Percentiles rank a stretch among this genome's conserved stretches.
Conservation (phyloP, 148 eudicot species). For the Oxyria digyna region DNA sequence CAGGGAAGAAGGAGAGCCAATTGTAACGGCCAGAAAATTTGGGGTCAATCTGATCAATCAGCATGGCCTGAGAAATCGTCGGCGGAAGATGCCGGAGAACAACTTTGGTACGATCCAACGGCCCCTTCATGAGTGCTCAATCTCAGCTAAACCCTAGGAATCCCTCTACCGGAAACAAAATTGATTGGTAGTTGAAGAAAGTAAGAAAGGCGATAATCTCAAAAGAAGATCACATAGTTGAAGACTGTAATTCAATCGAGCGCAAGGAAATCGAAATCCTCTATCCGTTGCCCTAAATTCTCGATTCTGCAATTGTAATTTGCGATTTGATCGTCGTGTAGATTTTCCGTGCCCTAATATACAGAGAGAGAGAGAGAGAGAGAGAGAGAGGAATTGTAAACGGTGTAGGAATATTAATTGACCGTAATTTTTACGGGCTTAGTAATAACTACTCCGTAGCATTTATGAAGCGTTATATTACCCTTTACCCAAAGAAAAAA, state of each 20-base stretch:
- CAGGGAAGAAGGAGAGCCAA: slow-evolving; percentile 31
- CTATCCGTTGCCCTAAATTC: not conserved
- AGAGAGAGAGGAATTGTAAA: too few species aligned
- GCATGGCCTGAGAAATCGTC: slow-evolving; percentile 27
- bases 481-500: too few species aligned
- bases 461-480: too few species aligned
- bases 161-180: not conserved
- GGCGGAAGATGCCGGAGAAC: slow-evolving; percentile 59
- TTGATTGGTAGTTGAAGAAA: not conserved
- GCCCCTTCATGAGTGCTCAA: slow-evolving; percentile 30
- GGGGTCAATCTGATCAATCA: slow-evolving; percentile 31
- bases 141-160: slow-evolving; percentile 17
- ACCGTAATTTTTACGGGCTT: too few species aligned
- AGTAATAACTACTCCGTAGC: too few species aligned
- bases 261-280: not conserved
- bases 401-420: too few species aligned
- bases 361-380: not conserved
- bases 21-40: slow-evolving; percentile 33
- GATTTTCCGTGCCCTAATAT: not conserved
- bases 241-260: not conserved
- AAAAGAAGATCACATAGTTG: not conserved
- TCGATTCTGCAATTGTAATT: not conserved
- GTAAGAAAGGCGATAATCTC: not conserved
- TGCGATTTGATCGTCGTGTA: not conserved
- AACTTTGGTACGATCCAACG: slow-evolving; percentile 41